phyloP scores from a whole-genome alignment of 768 basidiomycete genomes.

The Amanita rimosa region DNA sequence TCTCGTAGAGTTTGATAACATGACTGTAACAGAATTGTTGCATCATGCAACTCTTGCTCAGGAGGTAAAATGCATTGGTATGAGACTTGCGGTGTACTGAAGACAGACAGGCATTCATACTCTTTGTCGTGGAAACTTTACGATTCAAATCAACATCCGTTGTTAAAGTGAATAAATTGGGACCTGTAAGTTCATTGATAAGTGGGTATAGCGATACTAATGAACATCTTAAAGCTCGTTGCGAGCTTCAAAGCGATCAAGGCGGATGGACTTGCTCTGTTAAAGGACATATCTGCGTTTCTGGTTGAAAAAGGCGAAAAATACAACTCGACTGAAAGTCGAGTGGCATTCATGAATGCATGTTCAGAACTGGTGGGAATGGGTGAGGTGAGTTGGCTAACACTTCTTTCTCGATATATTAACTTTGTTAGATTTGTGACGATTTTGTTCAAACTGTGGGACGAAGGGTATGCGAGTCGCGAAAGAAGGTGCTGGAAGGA shows the following conservation, averaged over 20 bases:
- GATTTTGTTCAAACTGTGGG: conserved; percentile 52
- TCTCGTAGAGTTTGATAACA: conserved; percentile 24
- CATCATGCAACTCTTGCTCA: conserved; percentile 67
- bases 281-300: conserved; percentile 47
- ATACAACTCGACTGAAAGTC: conserved; percentile 40
- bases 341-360: conserved; percentile 38
- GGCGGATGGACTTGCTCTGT: conserved; percentile 32
- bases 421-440: conserved; percentile 37
- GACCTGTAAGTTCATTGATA: conserved; percentile 35
- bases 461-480: conserved; percentile 58
- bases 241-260: conserved; percentile 56
- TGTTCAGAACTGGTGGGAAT: conserved; percentile 29
- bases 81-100: conserved; percentile 1
- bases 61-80: conserved; percentile 35
- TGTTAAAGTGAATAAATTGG: conserved; percentile 64
- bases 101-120: conserved; percentile 50
- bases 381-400: conserved; percentile 16
- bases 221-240: conserved; percentile 36
- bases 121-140: conserved; percentile 56
- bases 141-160: conserved; percentile 65
- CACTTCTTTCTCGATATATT: conserved; percentile 5
- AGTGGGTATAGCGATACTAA: conserved; percentile 1
- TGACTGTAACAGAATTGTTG: conserved; percentile 44
- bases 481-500: conserved; percentile 63
- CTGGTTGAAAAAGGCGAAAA: conserved; percentile 39